These are phyloP conservation scores for Termitomyces sp. DNA, from an alignment of 768 basidiomycete genomes.

Conservation along the genomic window DNA sequence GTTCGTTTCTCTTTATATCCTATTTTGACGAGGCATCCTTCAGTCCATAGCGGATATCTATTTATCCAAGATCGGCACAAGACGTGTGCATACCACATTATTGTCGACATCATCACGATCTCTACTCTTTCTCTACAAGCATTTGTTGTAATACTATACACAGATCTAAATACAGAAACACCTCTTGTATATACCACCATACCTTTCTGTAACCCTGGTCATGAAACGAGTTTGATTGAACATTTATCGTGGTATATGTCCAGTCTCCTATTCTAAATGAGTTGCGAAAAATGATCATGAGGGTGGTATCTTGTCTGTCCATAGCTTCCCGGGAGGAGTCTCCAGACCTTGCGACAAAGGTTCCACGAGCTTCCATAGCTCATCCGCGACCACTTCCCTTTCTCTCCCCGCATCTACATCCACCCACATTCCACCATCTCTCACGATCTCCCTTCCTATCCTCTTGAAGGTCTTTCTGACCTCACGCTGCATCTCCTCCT, in stretches of 20 bases:
- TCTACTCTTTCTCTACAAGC: conserved; percentile 9
- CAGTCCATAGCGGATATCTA: conserved; percentile 4
- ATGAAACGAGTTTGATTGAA: neutral
- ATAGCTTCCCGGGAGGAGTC: conserved; percentile 43
- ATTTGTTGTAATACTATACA: conserved; percentile 13
- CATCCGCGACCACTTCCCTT: conserved; percentile 42
- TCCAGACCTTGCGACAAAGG: conserved; percentile 35
- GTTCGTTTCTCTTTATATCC: neutral
- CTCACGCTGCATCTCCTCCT: conserved; percentile 62
- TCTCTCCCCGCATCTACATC: conserved; percentile 53
- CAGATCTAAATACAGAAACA: conserved; percentile 5
- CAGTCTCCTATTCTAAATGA: neutral
- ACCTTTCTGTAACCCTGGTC: neutral
- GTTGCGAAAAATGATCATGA: neutral
- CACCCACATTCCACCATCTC: conserved; percentile 37
- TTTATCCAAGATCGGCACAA: conserved; percentile 3
- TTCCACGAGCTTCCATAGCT: conserved; percentile 50
- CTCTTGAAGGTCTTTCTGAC: conserved; percentile 57
- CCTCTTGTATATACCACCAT: neutral
- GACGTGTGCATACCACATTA: neutral
- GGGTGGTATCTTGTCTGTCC: conserved; percentile 28
- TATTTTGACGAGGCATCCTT: neutral
- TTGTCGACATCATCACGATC: conserved; percentile 10
- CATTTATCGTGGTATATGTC: neutral
- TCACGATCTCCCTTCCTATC: conserved; percentile 48